These are phyloP conservation scores for Fraxinus floribunda DNA, from an alignment of 305 asterid species.

Conservation along the genomic window DNA sequence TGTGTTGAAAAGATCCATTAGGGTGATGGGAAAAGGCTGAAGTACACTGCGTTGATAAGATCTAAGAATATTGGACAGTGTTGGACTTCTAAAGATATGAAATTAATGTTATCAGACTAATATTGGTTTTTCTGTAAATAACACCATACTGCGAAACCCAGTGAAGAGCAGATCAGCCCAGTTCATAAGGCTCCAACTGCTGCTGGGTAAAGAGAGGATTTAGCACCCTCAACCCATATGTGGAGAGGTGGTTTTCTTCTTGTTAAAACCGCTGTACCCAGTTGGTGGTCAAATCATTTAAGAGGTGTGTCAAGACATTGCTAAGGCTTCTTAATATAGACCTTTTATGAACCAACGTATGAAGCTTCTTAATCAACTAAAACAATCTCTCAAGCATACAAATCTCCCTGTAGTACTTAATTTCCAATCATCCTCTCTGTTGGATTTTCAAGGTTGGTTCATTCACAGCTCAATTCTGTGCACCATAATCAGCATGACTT, in stretches of 20 bases:
- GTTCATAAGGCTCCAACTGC: not conserved
- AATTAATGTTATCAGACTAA: not conserved
- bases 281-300: not conserved
- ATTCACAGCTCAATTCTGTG: not conserved
- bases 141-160: not conserved
- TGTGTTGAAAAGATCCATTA: not conserved
- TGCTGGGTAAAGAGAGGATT: not conserved
- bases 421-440: not conserved
- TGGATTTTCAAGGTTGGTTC: not conserved
- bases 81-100: not conserved
- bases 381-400: not conserved
- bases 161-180: not conserved
- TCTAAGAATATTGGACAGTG: not conserved
- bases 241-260: not conserved
- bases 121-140: not conserved
- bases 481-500: not conserved
- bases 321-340: not conserved
- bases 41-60: not conserved
- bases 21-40: not conserved
- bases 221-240: not conserved
- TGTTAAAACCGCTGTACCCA: not conserved
- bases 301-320: not conserved
- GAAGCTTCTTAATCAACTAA: slow-evolving; percentile 5
- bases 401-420: not conserved
- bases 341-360: not conserved